These are phyloP conservation scores for Cryptococcus jaspeensis DNA, from an alignment of 1,284 basidiomycete genomes.

Conservation along the genomic window DNA sequence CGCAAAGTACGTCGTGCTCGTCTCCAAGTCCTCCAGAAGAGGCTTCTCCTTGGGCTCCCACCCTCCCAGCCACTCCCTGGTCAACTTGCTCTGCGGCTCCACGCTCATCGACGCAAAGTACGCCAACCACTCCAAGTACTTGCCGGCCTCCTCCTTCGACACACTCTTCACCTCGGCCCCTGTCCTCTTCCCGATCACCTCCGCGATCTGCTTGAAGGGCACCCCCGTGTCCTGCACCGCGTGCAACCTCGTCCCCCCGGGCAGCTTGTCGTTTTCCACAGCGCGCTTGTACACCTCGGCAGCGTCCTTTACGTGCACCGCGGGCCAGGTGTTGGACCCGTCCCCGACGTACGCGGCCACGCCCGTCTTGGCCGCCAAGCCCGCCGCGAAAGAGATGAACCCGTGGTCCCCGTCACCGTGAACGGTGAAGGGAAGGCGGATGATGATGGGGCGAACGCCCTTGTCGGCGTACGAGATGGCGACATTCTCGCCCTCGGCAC, in stretches of 20 bases:
- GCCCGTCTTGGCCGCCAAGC: slow-evolving; percentile 13
- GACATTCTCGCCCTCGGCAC: slow-evolving; percentile 12
- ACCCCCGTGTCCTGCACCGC: slow-evolving; percentile 17
- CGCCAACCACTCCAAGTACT: slow-evolving; percentile 16
- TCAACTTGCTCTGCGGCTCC: neutral
- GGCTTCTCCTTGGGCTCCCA: slow-evolving; percentile 15
- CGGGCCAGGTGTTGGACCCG: slow-evolving; percentile 17
- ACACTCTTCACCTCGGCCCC: slow-evolving; percentile 13
- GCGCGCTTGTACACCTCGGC: slow-evolving; percentile 31
- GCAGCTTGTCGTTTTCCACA: slow-evolving; percentile 18
- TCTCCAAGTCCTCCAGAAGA: slow-evolving; percentile 14
- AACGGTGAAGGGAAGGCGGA: slow-evolving; percentile 28
- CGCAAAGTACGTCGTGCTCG: slow-evolving; percentile 6
- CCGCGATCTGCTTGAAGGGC: slow-evolving; percentile 20
- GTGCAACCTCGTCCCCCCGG: slow-evolving; percentile 21
- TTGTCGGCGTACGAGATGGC: slow-evolving; percentile 1
- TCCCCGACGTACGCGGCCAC: slow-evolving; percentile 22
- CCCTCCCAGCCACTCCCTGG: slow-evolving; percentile 5
- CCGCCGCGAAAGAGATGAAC: slow-evolving; percentile 21
- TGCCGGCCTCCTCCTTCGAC: slow-evolving; percentile 14
- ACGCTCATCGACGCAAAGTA: slow-evolving; percentile 1
- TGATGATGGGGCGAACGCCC: slow-evolving; percentile 16
- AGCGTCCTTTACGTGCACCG: slow-evolving; percentile 26
- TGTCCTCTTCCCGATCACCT: slow-evolving; percentile 19
- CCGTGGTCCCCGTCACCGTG: slow-evolving; percentile 23